A percentile compares a stretch with the other conserved stretches of the same genome.
phyloP scores from a whole-genome alignment of 2,329 filamentous ascomycete genomes.

The Incumbomyces lentus region DNA sequence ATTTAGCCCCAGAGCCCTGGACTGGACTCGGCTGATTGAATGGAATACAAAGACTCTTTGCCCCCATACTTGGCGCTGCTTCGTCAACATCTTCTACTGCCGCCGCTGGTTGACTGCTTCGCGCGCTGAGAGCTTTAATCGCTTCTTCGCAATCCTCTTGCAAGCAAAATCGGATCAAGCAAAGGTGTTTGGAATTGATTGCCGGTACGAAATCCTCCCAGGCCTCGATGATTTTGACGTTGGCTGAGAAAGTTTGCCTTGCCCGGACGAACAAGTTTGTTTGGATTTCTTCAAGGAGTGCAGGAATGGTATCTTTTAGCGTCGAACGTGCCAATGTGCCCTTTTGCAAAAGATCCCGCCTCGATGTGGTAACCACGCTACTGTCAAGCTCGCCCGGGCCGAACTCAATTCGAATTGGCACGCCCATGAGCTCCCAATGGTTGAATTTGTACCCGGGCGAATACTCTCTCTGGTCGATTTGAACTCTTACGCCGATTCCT shows the following conservation, averaged over 20 bases:
- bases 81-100: constrained; percentile 63
- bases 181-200: constrained; percentile 83
- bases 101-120: constrained; percentile 43
- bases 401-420: constrained; percentile 87
- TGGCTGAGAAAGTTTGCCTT: constrained; percentile 64
- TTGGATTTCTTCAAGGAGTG: constrained; percentile 51
- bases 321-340: constrained; percentile 54
- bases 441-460: constrained; percentile 96
- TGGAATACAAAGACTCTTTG: constrained; percentile 66
- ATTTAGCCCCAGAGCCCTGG: constrained; percentile 73
- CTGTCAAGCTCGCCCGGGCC: constrained; percentile 88
- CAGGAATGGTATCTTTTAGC: constrained; percentile 59
- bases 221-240: constrained; percentile 69
- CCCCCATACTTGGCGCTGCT: constrained; percentile 63
- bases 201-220: constrained; percentile 89
- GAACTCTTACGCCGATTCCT: constrained; percentile 64
- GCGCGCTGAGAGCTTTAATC: constrained; percentile 85
- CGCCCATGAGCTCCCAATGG: constrained; percentile 94
- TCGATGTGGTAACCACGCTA: constrained; percentile 70
- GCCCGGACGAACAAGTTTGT: constrained; percentile 68
- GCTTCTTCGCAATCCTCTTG: constrained; percentile 78
- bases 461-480: constrained; percentile 80
- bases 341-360: constrained; percentile 59
- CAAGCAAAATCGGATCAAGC: constrained; percentile 82
- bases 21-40: constrained; percentile 79